A percentile compares a stretch with the other conserved stretches of the same genome.
These are phyloP conservation scores for Shiraia bambusicola DNA, from an alignment of 2,329 filamentous ascomycete genomes.

Conservation along the genomic window DNA sequence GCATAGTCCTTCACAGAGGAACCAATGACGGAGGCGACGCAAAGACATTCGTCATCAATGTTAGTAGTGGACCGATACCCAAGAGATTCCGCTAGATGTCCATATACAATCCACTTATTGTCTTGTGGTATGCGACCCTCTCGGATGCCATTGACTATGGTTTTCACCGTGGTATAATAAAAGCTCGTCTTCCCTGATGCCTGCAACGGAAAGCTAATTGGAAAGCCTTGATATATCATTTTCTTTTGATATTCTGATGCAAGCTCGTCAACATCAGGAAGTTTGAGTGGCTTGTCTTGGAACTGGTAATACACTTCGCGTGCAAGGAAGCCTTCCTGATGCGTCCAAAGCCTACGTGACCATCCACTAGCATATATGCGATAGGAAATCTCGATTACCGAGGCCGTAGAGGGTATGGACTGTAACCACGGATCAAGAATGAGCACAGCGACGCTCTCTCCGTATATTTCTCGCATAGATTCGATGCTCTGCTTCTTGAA, in stretches of 20 bases:
- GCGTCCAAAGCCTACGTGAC: constrained; percentile 17
- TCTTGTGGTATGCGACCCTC: constrained; percentile 11
- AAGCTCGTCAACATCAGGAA: constrained; percentile 15
- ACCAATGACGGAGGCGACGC: constrained; percentile 16
- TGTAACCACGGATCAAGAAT: constrained; percentile 14
- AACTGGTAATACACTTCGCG: constrained; percentile 17
- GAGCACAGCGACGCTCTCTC: constrained; percentile 10
- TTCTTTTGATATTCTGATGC: constrained; percentile 12
- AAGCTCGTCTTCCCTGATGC: constrained; percentile 16
- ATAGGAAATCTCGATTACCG: constrained; percentile 13
- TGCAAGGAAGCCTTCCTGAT: constrained; percentile 16
- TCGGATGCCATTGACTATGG: constrained; percentile 12
- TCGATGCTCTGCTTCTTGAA: constrained; percentile 14
- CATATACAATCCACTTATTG: constrained; percentile 15
- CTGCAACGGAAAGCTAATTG: constrained; percentile 13
- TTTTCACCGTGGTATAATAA: constrained; percentile 14
- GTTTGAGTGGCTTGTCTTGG: constrained; percentile 13
- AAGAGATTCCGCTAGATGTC: constrained; percentile 11
- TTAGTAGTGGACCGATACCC: constrained; percentile 13
- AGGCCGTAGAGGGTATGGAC: constrained; percentile 13
- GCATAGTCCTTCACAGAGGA: constrained; percentile 12
- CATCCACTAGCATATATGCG: constrained; percentile 14
- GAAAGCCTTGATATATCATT: constrained; percentile 14
- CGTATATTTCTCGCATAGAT: constrained; percentile 13
- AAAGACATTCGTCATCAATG: constrained; percentile 15